Percentiles rank a stretch among this genome's conserved stretches.
Evolutionary conservation across 192 early-diverging fungal genomes (phyloP).

Genomic region (Coemansia sp.): DNA sequence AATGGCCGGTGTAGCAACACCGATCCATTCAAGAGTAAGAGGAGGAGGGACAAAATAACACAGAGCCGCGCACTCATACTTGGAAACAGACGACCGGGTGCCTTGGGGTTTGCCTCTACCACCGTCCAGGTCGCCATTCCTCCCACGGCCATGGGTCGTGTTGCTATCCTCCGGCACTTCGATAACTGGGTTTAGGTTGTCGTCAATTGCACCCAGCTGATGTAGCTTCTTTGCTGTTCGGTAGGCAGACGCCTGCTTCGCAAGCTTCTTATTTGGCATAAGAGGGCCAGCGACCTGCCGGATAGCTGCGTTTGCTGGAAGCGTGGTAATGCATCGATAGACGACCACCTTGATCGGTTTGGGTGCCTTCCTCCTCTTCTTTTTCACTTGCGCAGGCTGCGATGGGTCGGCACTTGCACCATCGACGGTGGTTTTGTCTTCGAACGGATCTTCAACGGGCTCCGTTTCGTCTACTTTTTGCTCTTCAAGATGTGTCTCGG

Average conservation of each 20-base stretch:
- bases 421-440: not conserved
- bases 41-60: slow-evolving; percentile 14
- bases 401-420: not conserved
- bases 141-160: not conserved
- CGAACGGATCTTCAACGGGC: not conserved
- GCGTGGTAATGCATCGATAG: slow-evolving; percentile 54
- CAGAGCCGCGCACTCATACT: slow-evolving; percentile 22
- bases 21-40: not conserved
- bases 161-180: slow-evolving; percentile 20
- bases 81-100: slow-evolving; percentile 17
- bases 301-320: slow-evolving; percentile 67
- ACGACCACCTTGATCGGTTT: slow-evolving; percentile 7
- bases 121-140: not conserved
- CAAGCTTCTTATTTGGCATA: slow-evolving; percentile 59
- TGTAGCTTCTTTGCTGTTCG: slow-evolving; percentile 73
- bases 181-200: slow-evolving; percentile 64
- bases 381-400: not conserved
- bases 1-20: not conserved
- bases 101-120: slow-evolving; percentile 15
- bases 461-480: not conserved
- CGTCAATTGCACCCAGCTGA: slow-evolving; percentile 65
- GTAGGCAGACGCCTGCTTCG: slow-evolving; percentile 70
- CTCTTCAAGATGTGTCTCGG: slow-evolving; percentile 6
- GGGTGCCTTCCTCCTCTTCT: slow-evolving; percentile 17
- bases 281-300: slow-evolving; percentile 55